These are phyloP conservation scores for Chalaropsis thielavioides DNA, from an alignment of 2,329 filamentous ascomycete genomes.

Conservation along the genomic window DNA sequence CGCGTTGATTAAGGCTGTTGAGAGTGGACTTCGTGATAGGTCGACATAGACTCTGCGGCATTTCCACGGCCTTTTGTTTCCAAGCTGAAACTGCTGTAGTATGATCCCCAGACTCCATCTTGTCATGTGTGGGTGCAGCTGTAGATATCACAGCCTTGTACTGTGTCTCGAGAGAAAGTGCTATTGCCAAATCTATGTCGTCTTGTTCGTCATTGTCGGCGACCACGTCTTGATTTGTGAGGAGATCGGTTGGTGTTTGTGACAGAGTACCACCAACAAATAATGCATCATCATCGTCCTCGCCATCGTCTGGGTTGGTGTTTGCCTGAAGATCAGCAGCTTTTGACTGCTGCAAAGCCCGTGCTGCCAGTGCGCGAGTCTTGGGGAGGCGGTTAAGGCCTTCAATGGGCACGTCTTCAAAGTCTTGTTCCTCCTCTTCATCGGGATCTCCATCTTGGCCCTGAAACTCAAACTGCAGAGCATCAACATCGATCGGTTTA, in stretches of 20 bases:
- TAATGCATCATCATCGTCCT: slow-evolving; percentile 34
- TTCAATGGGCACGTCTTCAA: slow-evolving; percentile 86
- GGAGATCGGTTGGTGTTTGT: slow-evolving; percentile 21
- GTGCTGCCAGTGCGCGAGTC: slow-evolving; percentile 9
- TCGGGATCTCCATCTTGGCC: slow-evolving; percentile 45
- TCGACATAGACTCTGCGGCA: slow-evolving; percentile 36
- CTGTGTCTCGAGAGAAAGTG: slow-evolving; percentile 63
- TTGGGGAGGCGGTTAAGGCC: slow-evolving; percentile 75
- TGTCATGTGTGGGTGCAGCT: slow-evolving; percentile 14
- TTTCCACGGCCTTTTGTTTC: slow-evolving; percentile 39
- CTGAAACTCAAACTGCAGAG: slow-evolving; percentile 41
- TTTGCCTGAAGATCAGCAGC: slow-evolving; percentile 18
- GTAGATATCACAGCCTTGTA: slow-evolving; percentile 25
- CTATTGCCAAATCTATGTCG: slow-evolving; percentile 68
- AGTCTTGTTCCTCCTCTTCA: slow-evolving; percentile 61
- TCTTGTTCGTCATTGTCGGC: slow-evolving; percentile 24
- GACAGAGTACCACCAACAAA: slow-evolving; percentile 32
- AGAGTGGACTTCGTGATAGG: slow-evolving; percentile 21
- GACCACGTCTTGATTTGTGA: slow-evolving; percentile 26
- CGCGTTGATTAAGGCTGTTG: slow-evolving; percentile 12
- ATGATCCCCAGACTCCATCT: slow-evolving; percentile 37
- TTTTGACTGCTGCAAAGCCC: slow-evolving; percentile 20
- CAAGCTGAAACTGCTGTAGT: slow-evolving; percentile 35
- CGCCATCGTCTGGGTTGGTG: slow-evolving; percentile 20
- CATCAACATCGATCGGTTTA: slow-evolving; percentile 87